phyloP scores from a whole-genome alignment of 148 eudicot species.

The Hydrangea macrophylla region DNA sequence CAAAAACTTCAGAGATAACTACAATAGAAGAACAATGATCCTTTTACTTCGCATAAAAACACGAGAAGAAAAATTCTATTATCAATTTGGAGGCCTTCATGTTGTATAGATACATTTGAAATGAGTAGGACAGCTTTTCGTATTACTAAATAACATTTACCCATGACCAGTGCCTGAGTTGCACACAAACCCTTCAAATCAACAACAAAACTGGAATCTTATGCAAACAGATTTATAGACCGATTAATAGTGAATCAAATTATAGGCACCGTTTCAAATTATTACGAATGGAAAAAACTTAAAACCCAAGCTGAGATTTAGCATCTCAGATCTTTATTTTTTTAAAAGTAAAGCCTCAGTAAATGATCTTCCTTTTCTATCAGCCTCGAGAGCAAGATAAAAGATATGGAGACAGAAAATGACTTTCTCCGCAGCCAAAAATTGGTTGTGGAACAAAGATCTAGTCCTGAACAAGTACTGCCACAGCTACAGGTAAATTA shows the following conservation, averaged over 20 bases:
- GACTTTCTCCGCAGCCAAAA: conserved; percentile 36
- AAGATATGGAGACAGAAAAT: conserved; percentile 46
- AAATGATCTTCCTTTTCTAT: conserved; percentile 28
- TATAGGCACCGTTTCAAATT: background rate
- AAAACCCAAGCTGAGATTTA: background rate
- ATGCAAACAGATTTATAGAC: background rate
- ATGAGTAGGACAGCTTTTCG: background rate
- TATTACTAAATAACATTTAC: background rate
- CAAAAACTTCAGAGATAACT: no score
- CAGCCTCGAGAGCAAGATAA: conserved; percentile 49
- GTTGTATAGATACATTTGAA: background rate
- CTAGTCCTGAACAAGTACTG: conserved; percentile 18
- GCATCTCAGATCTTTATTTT: background rate
- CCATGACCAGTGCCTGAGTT: conserved; percentile 6
- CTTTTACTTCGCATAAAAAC: conserved; percentile 4
- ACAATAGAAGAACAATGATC: background rate
- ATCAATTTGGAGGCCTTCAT: background rate
- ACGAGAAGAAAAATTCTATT: background rate
- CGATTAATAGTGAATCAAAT: background rate
- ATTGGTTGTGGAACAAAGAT: conserved; percentile 32
- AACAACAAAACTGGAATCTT: background rate
- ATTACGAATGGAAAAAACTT: conserved; percentile 5
- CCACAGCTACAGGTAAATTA: conserved; percentile 30
- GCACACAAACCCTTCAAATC: conserved; percentile 1
- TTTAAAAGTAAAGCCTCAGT: background rate